Base-by-base conservation (phyloP, 345 rosid genomes). In the Pugionium dolabratum region DNA sequence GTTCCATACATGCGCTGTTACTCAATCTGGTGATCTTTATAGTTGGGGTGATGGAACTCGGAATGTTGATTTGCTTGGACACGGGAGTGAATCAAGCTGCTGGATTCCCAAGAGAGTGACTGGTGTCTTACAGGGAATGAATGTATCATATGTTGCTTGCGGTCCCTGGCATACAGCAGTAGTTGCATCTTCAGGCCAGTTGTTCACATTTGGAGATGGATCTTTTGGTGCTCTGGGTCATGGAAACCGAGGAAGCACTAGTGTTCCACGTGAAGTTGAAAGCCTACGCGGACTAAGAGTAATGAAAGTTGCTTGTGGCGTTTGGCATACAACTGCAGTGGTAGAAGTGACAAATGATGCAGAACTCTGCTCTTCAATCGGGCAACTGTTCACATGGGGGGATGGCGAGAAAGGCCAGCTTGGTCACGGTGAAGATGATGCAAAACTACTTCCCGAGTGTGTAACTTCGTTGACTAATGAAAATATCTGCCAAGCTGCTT, bases 181-280 rank as follows among this genome's bases (percentile, higher is more conserved):
- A 35, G 86, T 91, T 70, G 78, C 88, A 67, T 85, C 89, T 62
- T 63, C 78, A 27, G 91, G 96, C 7, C 86, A 79, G 68, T 78
- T 92, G 72, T 92, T 89, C 74, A 92, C 96, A 61, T 89, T 92
- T 76, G 98, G 98, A 66, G 98, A 92, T 75, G 98, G 98, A 64
- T 80, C 86, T 36, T 89, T 92, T 67, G 98, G 96, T 68, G 89
- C 89, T 61, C 74, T 92, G 3, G 98, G 96, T 26, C 96, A 87
- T 79, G 96, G 98, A 64, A 86, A 92, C 79, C 80, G 61, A 56
- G 64, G 57, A 35, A 82, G 86, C 73, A 47, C 81, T 30, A 81
- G 35, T 51, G 48, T 87, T 75, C 98, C 98, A 4, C 84, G 87
- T 49, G 88, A 79, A 82, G 96, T 89, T 55, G 91, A 85, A 71